Evolutionary conservation across 305 asterid genomes (phyloP).

Genomic region (Salvia sclarea): DNA sequence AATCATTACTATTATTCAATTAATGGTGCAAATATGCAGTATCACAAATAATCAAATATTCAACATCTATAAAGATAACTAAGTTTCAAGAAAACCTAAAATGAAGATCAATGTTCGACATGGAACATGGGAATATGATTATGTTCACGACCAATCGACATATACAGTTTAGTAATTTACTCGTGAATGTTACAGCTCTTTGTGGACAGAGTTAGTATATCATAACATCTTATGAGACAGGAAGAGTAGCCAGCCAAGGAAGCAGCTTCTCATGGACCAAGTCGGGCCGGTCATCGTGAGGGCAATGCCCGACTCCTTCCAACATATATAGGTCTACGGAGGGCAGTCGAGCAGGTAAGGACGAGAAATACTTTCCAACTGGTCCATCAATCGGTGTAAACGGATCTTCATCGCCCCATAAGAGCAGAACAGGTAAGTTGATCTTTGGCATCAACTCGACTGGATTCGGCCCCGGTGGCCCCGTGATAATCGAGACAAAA

Average conservation of each 20-base stretch:
- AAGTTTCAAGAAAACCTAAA: neutral
- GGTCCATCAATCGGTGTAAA: constrained; percentile 94
- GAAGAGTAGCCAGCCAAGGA: constrained; percentile 75
- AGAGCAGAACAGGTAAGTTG: constrained; percentile 60
- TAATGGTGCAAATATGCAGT: neutral
- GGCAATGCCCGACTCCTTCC: constrained; percentile 93
- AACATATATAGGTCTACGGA: constrained; percentile 59
- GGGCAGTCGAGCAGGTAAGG: constrained; percentile 49
- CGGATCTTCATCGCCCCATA: constrained; percentile 89
- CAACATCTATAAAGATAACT: neutral
- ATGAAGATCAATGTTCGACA: neutral
- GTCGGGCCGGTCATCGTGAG: constrained; percentile 91
- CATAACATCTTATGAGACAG: constrained; percentile 25
- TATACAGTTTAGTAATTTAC: constrained; percentile 16
- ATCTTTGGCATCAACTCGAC: constrained; percentile 64
- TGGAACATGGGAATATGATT: neutral
- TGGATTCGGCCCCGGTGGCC: constrained; percentile 94
- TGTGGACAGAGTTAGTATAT: too few species aligned
- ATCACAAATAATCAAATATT: too few species aligned
- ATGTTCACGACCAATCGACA: too few species aligned
- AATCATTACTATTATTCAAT: neutral
- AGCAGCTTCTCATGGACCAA: constrained; percentile 77
- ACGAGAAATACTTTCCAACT: constrained; percentile 82
- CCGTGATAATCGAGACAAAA: constrained; percentile 84
- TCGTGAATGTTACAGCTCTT: too few species aligned